phyloP scores from a whole-genome alignment of 257 asterid genomes.

The Solanum medicagineum region DNA sequence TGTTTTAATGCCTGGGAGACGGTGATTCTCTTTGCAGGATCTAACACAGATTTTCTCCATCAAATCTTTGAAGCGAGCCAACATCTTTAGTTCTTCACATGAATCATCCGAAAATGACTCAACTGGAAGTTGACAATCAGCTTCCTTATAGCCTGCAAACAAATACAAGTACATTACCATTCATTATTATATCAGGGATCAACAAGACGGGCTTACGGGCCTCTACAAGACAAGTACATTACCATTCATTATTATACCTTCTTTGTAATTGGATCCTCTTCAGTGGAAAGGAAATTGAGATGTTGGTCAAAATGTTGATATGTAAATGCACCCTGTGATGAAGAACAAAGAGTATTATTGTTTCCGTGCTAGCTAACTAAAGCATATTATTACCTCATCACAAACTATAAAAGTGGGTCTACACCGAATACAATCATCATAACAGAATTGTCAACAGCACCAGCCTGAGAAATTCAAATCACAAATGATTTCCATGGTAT shows the following conservation, averaged over 20 bases:
- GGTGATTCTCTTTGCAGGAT: slow-evolving; percentile 83
- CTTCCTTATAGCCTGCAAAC: too few relatives aligned
- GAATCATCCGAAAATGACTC: slow-evolving; percentile 57
- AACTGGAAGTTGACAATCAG: background rate
- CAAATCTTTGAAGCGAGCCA: slow-evolving; percentile 71
- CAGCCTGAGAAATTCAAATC: background rate
- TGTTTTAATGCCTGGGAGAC: slow-evolving; percentile 55
- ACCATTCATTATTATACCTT: too few relatives aligned
- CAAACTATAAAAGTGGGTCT: too few relatives aligned
- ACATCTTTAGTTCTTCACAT: slow-evolving; percentile 87
- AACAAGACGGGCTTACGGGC: too few relatives aligned
- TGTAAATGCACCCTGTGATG: slow-evolving; percentile 55
- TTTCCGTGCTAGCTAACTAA: background rate
- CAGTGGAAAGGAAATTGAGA: slow-evolving; percentile 46
- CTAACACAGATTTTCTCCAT: slow-evolving; percentile 78
- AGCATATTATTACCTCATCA: too few relatives aligned
- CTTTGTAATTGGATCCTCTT: too few relatives aligned
- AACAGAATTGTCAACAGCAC: background rate
- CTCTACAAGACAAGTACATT: too few relatives aligned
- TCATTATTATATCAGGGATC: too few relatives aligned
- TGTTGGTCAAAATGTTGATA: slow-evolving; percentile 81
- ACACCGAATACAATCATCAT: background rate
- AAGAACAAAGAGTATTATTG: background rate
- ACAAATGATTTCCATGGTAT: background rate
- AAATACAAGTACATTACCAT: too few relatives aligned